Base-by-base conservation (phyloP, 2,329 filamentous ascomycete species). In the Iodosphaeria phyllophila region DNA sequence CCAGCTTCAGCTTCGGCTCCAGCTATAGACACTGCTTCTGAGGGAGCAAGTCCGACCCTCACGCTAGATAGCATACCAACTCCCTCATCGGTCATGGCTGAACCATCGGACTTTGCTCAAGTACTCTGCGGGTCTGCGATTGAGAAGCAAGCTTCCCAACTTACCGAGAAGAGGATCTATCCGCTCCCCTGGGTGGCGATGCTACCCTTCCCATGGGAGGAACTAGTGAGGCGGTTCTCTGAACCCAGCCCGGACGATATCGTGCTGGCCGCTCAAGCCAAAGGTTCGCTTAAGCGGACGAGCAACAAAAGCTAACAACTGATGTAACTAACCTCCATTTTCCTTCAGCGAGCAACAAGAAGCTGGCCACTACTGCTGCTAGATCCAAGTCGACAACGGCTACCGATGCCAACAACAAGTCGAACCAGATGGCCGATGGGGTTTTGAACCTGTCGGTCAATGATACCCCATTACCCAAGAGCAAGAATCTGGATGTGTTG, bases 191-290 rank as follows among this genome's bases (percentile, higher is more conserved):
- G 66, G 31, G 50, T 57, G 36, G 50, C 50, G 9, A 57, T 57
- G 20, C 49, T 58, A n/a, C n/a, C n/a, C n/a, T n/a, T n/a, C n/a
- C n/a, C n/a, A n/a, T n/a, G n/a, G n/a, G n/a, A n/a, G n/a, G n/a
- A n/a, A n/a, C n/a, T n/a, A n/a, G n/a, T n/a, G n/a, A n/a, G n/a
- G n/a, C n/a, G n/a, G n/a, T 93, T 93, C 54, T 60, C 74, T 58
- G 69, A 71, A 46, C 84, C 86, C 28, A 93, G 84, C 51, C 84
- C 84, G 37, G 84, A 95, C 55, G 84, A 93, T 48, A 55, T 89
- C 42, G 78, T 93, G 40, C 62, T 82, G 33, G 70, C 74, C 48
- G 86, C 84, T 38, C 86, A 92, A 60, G 74, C 74, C 53, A 77
- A 83, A 80, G 75, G 76, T 82, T 78, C 72, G 71, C 63, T 55